Evolutionary conservation across 2,329 filamentous ascomycete genomes (phyloP).

Genomic region (Annulohypoxylon truncatum): DNA sequence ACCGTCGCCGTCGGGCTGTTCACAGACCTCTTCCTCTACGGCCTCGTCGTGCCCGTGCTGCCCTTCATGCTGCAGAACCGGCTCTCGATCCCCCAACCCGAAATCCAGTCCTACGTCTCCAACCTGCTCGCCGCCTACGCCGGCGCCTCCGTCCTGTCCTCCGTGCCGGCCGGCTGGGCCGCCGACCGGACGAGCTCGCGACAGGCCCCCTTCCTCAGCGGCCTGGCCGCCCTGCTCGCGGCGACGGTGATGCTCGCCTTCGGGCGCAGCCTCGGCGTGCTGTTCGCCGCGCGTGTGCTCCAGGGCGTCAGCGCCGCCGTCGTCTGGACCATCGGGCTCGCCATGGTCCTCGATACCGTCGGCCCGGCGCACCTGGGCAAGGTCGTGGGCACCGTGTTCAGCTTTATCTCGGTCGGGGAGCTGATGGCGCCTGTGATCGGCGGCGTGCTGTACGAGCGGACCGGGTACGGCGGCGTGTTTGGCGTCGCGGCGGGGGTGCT

Average conservation of each 20-base stretch:
- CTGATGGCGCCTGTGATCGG: slow-evolving; percentile 69
- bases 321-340: slow-evolving; percentile 66
- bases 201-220: slow-evolving; percentile 67
- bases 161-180: slow-evolving; percentile 64
- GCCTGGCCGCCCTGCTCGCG: slow-evolving; percentile 62
- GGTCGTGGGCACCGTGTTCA: slow-evolving; percentile 70
- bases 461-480: slow-evolving; percentile 70
- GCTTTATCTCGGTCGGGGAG: slow-evolving; percentile 67
- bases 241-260: slow-evolving; percentile 67
- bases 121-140: slow-evolving; percentile 66
- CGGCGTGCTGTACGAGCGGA: slow-evolving; percentile 68
- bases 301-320: slow-evolving; percentile 69
- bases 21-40: slow-evolving; percentile 70
- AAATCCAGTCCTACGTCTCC: slow-evolving; percentile 65
- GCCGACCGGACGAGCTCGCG: slow-evolving; percentile 65
- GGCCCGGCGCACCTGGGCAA: slow-evolving; percentile 66
- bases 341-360: slow-evolving; percentile 70
- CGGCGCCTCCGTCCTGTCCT: slow-evolving; percentile 62
- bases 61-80: slow-evolving; percentile 67
- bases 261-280: slow-evolving; percentile 59
- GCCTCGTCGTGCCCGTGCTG: slow-evolving; percentile 67
- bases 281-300: slow-evolving; percentile 64
- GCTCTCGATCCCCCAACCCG: slow-evolving; percentile 58
- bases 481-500: slow-evolving; percentile 65
- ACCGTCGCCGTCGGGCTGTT: slow-evolving; percentile 68